Conservation (phyloP, 2,329 filamentous ascomycete species). For the Dothistroma septosporum region DNA sequence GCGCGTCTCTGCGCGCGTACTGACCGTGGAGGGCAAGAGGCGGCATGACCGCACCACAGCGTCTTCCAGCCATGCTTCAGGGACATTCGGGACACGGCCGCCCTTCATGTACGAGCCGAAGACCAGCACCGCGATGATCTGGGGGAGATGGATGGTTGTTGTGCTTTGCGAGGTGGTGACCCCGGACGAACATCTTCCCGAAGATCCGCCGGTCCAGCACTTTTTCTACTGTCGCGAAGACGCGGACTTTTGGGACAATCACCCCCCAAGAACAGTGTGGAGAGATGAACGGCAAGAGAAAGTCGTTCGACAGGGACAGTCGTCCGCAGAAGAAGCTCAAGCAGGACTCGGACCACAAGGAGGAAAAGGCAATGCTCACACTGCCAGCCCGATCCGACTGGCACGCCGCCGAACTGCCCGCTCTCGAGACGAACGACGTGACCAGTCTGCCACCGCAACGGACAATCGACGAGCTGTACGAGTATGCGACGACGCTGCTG, state of each 20-base stretch:
- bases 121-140: neutral
- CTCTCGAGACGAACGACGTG: constrained; percentile 46
- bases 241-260: neutral
- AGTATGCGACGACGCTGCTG: constrained; percentile 69
- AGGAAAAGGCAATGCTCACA: constrained; percentile 8
- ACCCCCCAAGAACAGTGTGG: neutral
- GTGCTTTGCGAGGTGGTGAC: neutral
- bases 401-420: constrained; percentile 57
- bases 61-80: constrained; percentile 2
- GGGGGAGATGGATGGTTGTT: neutral
- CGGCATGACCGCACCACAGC: constrained; percentile 1
- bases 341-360: constrained; percentile 21
- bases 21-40: neutral
- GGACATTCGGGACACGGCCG: constrained; percentile 1
- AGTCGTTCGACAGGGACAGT: constrained; percentile 27
- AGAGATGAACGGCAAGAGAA: constrained; percentile 37
- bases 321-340: constrained; percentile 31
- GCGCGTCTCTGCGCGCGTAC: constrained; percentile 2
- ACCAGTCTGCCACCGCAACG: constrained; percentile 47
- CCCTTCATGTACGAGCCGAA: neutral
- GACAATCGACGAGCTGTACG: constrained; percentile 56
- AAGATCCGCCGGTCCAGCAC: neutral
- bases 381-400: constrained; percentile 64
- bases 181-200: too few relatives aligned
- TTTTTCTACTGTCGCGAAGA: neutral